phyloP scores from a whole-genome alignment of 805 yeast species.

The Starmerella floricola region DNA sequence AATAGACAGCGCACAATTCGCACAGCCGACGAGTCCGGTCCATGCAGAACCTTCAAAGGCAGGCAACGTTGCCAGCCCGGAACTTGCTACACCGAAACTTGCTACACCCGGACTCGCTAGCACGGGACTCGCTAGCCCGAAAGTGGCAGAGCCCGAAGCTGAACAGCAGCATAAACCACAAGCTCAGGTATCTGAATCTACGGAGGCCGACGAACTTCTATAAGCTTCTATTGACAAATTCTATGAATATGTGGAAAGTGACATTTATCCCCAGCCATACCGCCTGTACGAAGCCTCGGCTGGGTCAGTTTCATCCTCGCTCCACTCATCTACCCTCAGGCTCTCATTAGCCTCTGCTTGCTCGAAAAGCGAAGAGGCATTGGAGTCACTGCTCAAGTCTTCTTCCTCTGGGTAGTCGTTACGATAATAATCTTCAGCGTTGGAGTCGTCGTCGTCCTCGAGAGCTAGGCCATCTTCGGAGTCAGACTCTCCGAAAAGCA shows the following conservation, averaged over 20 bases:
- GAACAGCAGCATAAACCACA: no score
- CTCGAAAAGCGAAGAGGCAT: slow-evolving; percentile 3
- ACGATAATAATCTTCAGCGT: slow-evolving; percentile 78
- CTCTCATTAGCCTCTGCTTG: slow-evolving; percentile 14
- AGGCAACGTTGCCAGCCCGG: no score
- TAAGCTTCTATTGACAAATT: background rate
- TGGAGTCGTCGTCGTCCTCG: slow-evolving; percentile 34
- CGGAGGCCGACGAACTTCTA: slow-evolving; percentile 5
- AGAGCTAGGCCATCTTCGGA: slow-evolving; percentile 24
- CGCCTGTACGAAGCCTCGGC: slow-evolving; percentile 1
- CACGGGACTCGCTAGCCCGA: no score
- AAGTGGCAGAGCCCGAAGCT: no score
- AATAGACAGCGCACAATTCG: no score
- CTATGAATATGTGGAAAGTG: no score
- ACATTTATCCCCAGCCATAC: slow-evolving; percentile 10
- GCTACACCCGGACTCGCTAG: no score
- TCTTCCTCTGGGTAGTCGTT: slow-evolving; percentile 96
- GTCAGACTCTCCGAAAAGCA: slow-evolving; percentile 33
- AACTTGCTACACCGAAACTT: no score
- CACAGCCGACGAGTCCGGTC: no score
- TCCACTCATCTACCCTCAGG: slow-evolving; percentile 18
- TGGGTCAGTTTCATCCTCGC: slow-evolving; percentile 18
- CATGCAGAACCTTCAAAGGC: no score
- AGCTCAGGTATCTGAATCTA: no score
- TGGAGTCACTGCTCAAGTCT: background rate